Evolutionary conservation across 169 alveolate species (phyloP).

Genomic region (Eimeria brunetti): DNA sequence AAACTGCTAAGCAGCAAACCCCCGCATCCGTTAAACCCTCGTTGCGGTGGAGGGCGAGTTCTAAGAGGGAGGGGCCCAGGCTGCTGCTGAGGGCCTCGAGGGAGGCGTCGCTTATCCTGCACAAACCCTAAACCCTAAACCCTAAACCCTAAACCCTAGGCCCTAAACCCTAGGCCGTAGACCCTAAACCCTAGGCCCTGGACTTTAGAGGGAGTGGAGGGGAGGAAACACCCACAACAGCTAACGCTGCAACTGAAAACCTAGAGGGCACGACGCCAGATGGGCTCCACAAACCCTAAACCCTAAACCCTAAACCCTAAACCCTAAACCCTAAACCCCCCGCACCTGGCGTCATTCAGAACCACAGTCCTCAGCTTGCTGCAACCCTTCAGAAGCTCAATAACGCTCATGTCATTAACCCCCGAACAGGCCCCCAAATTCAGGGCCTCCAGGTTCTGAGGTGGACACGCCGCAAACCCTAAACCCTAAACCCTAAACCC

Average conservation of each 20-base stretch:
- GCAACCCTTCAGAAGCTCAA: slow-evolving; percentile 39
- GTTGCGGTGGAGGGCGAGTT: slow-evolving; percentile 70
- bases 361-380: slow-evolving; percentile 52
- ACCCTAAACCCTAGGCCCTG: slow-evolving; percentile 13
- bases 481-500: background rate
- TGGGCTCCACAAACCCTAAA: background rate
- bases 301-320: slow-evolving; percentile 16
- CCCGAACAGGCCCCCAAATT: slow-evolving; percentile 77
- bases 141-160: slow-evolving; percentile 26
- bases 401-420: slow-evolving; percentile 76
- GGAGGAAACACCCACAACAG: background rate
- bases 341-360: slow-evolving; percentile 74
- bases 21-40: slow-evolving; percentile 65
- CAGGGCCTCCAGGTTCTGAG: slow-evolving; percentile 42
- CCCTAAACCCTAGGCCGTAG: background rate
- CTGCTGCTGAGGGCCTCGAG: slow-evolving; percentile 40
- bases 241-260: background rate
- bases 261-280: background rate
- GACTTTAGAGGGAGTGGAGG: background rate
- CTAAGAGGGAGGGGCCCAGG: slow-evolving; percentile 44
- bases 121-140: background rate
- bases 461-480: background rate
- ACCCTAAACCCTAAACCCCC: slow-evolving; percentile 27
- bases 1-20: background rate
- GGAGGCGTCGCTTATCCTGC: slow-evolving; percentile 54